Evolutionary conservation across 345 rosid genomes (phyloP).

Genomic region (Xanthoceras sorbifolium): DNA sequence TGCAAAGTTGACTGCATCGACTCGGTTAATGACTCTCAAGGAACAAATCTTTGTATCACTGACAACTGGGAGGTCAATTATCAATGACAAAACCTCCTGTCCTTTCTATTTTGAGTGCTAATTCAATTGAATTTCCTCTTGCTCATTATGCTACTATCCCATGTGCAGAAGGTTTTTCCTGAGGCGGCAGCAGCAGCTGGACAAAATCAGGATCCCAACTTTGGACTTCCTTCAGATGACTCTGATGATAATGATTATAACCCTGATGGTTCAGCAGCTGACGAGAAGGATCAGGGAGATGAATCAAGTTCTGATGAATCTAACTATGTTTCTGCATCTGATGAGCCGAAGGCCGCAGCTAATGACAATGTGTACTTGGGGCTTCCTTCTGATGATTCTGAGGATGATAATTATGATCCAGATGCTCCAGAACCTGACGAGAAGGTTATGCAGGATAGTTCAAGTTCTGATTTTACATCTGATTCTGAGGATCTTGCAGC

Average conservation of each 20-base stretch:
- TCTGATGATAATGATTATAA: conserved; percentile 80
- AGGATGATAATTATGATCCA: conserved; percentile 82
- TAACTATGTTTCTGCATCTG: conserved; percentile 59
- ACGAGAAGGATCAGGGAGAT: conserved; percentile 46
- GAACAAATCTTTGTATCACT: conserved; percentile 58
- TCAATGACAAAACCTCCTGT: conserved; percentile 29
- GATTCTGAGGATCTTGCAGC: conserved; percentile 74
- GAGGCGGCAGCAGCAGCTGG: conserved; percentile 71
- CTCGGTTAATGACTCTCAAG: conserved; percentile 74
- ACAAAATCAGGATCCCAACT: conserved; percentile 48
- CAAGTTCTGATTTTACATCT: conserved; percentile 75
- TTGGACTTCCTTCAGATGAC: conserved; percentile 80
- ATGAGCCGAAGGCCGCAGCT: conserved; percentile 42
- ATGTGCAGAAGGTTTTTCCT: conserved; percentile 83
- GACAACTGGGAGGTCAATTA: conserved; percentile 83
- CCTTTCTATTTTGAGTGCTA: neutral
- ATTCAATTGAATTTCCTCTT: conserved; percentile 2
- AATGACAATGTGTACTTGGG: conserved; percentile 39
- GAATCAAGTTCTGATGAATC: conserved; percentile 67
- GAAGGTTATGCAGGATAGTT: conserved; percentile 48
- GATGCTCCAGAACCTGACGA: conserved; percentile 50
- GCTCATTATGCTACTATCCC: conserved; percentile 17
- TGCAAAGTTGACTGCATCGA: conserved; percentile 85
- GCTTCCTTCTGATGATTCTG: conserved; percentile 91
- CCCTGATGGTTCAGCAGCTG: conserved; percentile 48